Evolutionary conservation across 2,329 filamentous ascomycete genomes (phyloP).

Genomic region (Exophiala sideris): DNA sequence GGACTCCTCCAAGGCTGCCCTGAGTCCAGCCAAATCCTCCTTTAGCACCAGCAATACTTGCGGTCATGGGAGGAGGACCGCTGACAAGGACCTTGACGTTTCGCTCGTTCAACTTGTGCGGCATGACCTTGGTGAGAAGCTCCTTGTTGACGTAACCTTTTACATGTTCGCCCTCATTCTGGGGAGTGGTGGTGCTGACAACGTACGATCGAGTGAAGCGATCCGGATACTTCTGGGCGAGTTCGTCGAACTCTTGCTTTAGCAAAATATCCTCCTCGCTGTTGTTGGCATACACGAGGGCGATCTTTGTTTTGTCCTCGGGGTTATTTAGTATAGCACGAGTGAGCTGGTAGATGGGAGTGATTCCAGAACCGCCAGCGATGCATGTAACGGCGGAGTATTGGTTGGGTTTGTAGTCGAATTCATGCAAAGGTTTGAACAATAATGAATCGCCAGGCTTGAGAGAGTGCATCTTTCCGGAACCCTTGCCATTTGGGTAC

Average conservation of each 20-base stretch:
- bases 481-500: slow-evolving; percentile 64
- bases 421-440: slow-evolving; percentile 56
- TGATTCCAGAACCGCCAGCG: slow-evolving; percentile 70
- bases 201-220: slow-evolving; percentile 59
- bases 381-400: slow-evolving; percentile 57
- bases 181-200: slow-evolving; percentile 44
- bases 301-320: slow-evolving; percentile 60
- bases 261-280: slow-evolving; percentile 61
- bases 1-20: slow-evolving; percentile 45
- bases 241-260: slow-evolving; percentile 52
- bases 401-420: slow-evolving; percentile 51
- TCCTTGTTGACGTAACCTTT: slow-evolving; percentile 59
- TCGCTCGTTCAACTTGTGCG: slow-evolving; percentile 30
- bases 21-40: slow-evolving; percentile 34
- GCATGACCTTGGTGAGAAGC: slow-evolving; percentile 52
- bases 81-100: slow-evolving; percentile 63
- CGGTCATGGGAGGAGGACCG: slow-evolving; percentile 66
- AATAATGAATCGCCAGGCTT: slow-evolving; percentile 59
- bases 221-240: slow-evolving; percentile 50
- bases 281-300: slow-evolving; percentile 65
- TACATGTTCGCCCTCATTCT: slow-evolving; percentile 40
- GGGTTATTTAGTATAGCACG: slow-evolving; percentile 61
- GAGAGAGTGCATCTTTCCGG: slow-evolving; percentile 64
- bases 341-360: slow-evolving; percentile 64
- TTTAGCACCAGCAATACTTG: slow-evolving; percentile 50